Percentiles rank a stretch among this genome's conserved stretches.
phyloP scores from a whole-genome alignment of 2,329 filamentous ascomycete species.

The Rutstroemia sydowiana region DNA sequence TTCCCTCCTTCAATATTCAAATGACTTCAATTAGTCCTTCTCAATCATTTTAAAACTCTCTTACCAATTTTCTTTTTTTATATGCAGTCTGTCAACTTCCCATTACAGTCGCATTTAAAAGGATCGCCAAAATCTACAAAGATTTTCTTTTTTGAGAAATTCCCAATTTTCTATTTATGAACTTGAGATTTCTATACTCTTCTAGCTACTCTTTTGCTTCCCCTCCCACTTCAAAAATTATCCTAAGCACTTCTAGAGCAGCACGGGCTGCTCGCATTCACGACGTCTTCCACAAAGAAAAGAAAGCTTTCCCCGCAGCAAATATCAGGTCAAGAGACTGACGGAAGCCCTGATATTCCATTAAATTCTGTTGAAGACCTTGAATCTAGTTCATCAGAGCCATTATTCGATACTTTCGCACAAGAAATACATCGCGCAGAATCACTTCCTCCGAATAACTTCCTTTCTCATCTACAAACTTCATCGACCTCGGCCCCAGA shows the following conservation, averaged over 20 bases:
- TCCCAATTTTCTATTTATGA: not conserved
- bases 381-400: slow-evolving; percentile 40
- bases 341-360: slow-evolving; percentile 26
- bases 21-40: not conserved
- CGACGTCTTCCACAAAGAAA: slow-evolving; percentile 69
- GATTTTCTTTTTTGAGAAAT: not conserved
- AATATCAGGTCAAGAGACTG: slow-evolving; percentile 17
- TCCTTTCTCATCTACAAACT: slow-evolving; percentile 38
- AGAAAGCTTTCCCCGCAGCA: slow-evolving; percentile 50
- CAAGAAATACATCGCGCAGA: slow-evolving; percentile 16
- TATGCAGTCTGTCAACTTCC: not conserved
- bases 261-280: slow-evolving; percentile 57
- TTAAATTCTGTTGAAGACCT: slow-evolving; percentile 29
- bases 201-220: not conserved
- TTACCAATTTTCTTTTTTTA: not conserved
- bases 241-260: slow-evolving; percentile 23
- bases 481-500: slow-evolving; percentile 38
- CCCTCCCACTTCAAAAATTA: slow-evolving; percentile 8
- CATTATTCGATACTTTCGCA: slow-evolving; percentile 33
- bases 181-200: not conserved
- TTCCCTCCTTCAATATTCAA: not conserved
- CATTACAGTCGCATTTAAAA: not conserved
- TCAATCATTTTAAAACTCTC: not conserved
- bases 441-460: slow-evolving; percentile 41
- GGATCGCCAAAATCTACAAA: not conserved